A percentile compares a stretch with the other conserved stretches of the same genome.
Conservation (phyloP, 2,329 filamentous ascomycete species). For the Apiospora arundinis region DNA sequence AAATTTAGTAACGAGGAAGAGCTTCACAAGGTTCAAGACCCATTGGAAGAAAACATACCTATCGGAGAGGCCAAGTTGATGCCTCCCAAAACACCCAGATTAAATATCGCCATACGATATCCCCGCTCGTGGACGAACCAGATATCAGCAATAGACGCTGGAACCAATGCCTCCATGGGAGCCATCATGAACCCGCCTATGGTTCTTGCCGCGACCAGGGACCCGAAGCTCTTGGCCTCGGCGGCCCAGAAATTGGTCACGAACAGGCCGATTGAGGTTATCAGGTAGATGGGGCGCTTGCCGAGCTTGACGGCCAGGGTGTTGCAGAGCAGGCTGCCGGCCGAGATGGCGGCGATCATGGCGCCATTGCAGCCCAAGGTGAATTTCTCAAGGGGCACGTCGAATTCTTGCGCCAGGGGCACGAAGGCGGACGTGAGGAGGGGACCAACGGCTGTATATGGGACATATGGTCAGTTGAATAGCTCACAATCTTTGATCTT, state of each 20-base stretch:
- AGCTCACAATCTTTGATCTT: neutral
- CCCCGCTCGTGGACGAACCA: conserved; percentile 55
- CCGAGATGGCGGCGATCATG: conserved; percentile 42
- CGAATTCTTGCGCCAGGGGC: conserved; percentile 41
- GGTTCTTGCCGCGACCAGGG: conserved; percentile 53
- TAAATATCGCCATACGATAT: conserved; percentile 49
- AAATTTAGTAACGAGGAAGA: neutral
- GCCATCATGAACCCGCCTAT: conserved; percentile 56
- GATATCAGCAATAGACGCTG: conserved; percentile 55
- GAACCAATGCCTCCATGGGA: conserved; percentile 57
- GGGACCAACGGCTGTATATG: conserved; percentile 42
- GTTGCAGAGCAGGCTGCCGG: conserved; percentile 54
- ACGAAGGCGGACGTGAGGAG: conserved; percentile 45
- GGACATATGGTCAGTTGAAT: neutral
- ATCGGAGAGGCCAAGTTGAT: conserved; percentile 49
- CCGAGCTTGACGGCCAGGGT: conserved; percentile 58
- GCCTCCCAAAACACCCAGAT: conserved; percentile 47
- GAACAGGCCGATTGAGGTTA: conserved; percentile 54
- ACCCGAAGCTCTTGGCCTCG: conserved; percentile 48
- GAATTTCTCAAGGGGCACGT: conserved; percentile 40
- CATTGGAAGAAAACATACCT: conserved; percentile 42
- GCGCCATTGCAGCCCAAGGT: conserved; percentile 45
- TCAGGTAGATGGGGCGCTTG: conserved; percentile 55
- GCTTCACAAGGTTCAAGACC: conserved; percentile 27
- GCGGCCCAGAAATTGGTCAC: conserved; percentile 55